Base-by-base conservation (phyloP, 352 stramenopile genomes). In the Elongisporangium prolatum region DNA sequence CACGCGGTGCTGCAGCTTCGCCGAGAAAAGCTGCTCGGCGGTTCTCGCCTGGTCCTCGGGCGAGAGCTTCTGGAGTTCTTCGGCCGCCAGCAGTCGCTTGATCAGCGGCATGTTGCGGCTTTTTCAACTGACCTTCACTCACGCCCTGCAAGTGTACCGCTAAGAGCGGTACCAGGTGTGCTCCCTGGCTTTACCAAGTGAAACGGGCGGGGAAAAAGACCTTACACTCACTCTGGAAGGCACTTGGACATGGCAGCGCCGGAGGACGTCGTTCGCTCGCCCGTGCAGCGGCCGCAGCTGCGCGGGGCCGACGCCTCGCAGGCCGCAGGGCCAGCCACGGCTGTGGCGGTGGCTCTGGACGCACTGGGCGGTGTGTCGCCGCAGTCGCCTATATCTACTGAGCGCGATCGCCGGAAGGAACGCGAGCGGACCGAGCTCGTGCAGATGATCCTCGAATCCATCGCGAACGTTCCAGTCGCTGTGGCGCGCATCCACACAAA, bases 391-490 rank as follows among this genome's bases (percentile, higher is more conserved):
- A 28, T 54, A 18, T 21, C 50, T 17, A 57, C n/a, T 1, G 77
- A 85, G 6, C 69, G 77, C 52, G 66, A 81, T 21, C 65, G 63
- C 16, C 76, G 75, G 49, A 88, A 86, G 48, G 79, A 87, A 48
- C 54, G 61, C n/a, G 79, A 91, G 61, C 72, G 74, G 7, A 79
- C 75, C 2, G 79, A 89, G 63, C 64, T 91, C 49, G 68, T 91
- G 63, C 68, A 77, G 24, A 86, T 89, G 79, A 84, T 91, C 21
- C 68, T 89, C 9, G 79, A 88, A 68, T 87, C 82, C 22, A 86
- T 91, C 50, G 71, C 79, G 48, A 89, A 75, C 56, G 82, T 91
- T 5, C 82, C 82, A 1, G 74, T 86, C 56, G 82, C 82, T 17
- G 70, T 91, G 34, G 77, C 88, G 65, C 69, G 64, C 37, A 88